Evolutionary conservation across 2,329 filamentous ascomycete genomes (phyloP).

Genomic region (Diplodia scrobiculata): DNA sequence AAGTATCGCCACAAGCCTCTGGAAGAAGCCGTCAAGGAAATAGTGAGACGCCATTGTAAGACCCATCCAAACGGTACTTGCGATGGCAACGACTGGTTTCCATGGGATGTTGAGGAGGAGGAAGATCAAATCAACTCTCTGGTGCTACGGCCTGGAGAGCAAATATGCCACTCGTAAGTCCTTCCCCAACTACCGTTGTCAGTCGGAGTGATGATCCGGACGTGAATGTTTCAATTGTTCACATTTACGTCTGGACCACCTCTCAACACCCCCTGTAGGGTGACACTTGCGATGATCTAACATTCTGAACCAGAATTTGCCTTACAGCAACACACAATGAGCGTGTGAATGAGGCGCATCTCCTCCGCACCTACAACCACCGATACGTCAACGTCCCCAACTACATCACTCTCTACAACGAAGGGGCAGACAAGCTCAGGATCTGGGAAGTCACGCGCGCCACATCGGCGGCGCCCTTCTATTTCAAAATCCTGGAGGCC

Average conservation of each 20-base stretch:
- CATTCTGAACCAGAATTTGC: constrained; percentile 42
- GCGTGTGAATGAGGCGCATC: constrained; percentile 52
- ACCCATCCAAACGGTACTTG: constrained; percentile 44
- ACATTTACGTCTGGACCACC: not conserved
- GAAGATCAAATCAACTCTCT: constrained; percentile 30
- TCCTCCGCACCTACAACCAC: constrained; percentile 54
- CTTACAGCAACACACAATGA: constrained; percentile 54
- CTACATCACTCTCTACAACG: constrained; percentile 54
- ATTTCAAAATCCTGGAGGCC: constrained; percentile 54
- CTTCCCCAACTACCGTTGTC: not conserved
- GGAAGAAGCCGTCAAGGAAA: constrained; percentile 51
- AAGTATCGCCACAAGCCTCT: constrained; percentile 55
- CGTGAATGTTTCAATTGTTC: not conserved
- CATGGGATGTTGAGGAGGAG: constrained; percentile 43
- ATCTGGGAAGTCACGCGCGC: constrained; percentile 58
- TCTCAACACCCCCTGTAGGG: not conserved
- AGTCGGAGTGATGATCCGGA: not conserved
- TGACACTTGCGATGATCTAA: not conserved
- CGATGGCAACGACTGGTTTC: constrained; percentile 50
- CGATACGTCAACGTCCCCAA: constrained; percentile 48
- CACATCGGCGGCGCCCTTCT: constrained; percentile 57
- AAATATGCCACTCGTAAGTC: constrained; percentile 46
- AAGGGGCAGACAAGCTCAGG: constrained; percentile 49
- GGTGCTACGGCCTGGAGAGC: constrained; percentile 31
- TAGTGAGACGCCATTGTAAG: constrained; percentile 51